Evolutionary conservation across 2,329 filamentous ascomycete species (phyloP).

Genomic region (Xylaria hypoxylon): DNA sequence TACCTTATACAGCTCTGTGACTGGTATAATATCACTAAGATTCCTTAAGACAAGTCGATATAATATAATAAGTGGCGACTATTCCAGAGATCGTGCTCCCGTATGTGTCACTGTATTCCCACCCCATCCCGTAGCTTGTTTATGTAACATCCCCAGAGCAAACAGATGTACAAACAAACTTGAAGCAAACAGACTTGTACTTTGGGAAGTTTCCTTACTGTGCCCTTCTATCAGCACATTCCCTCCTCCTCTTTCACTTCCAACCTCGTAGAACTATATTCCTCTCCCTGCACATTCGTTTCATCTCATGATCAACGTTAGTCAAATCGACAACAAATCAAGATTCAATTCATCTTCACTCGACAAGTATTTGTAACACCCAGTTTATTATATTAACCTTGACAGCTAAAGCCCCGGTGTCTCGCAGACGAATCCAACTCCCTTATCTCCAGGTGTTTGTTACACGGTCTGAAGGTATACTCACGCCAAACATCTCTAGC

Average conservation of each 20-base stretch:
- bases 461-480: neutral
- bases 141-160: neutral
- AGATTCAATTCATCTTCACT: neutral
- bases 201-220: too few relatives aligned
- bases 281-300: too few relatives aligned
- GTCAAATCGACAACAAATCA: neutral
- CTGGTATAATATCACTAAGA: neutral
- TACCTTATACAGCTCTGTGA: neutral
- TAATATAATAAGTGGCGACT: neutral
- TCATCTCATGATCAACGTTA: too few relatives aligned
- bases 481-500: neutral
- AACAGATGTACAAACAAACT: slow-evolving; percentile 3
- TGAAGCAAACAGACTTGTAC: neutral
- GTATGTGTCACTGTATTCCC: too few relatives aligned
- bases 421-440: neutral
- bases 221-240: neutral
- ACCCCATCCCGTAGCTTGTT: too few relatives aligned
- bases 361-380: neutral
- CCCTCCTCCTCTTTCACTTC: neutral
- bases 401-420: neutral
- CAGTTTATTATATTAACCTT: too few relatives aligned
- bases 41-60: neutral
- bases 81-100: neutral
- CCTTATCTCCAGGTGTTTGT: neutral
- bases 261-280: neutral